Evolutionary conservation across 2,329 filamentous ascomycete species (phyloP), one percentile per base, ranked within the genome.

Genomic region (Microsporum audouinii): DNA sequence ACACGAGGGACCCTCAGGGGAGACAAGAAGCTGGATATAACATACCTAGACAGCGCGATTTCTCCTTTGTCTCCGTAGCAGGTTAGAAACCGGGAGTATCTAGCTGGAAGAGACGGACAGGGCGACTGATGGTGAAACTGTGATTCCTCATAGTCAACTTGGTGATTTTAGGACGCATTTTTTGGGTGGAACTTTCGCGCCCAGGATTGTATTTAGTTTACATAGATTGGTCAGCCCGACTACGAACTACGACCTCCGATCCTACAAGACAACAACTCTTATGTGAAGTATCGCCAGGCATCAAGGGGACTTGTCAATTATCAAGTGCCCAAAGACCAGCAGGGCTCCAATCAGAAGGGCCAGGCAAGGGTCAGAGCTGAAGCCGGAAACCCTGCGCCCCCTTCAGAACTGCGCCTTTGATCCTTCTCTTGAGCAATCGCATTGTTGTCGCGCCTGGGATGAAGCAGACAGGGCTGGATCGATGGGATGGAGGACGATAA

Each of bases 401-500:
- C 34, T 36, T 12, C 8, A 3, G 43, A 47, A 8, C 51, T 55
- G 51, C 51, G 31, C 51, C 51, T 55, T n/a, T 3, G 33, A 55
- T 51, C 45, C 45, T 51, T 23, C 51, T 34, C 51, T 17, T n/a
- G 31, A 33, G 31, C 51, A 34, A 34, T 55, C 51, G 51, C 51
- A 51, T 47, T 17, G 17, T 10, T 29, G 29, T 53, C 34, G 55
- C 51, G 55, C 51, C 51, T 56, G 41, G 59, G 17, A 17, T 53
- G 45, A 57, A 39, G 41, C 55, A 58, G 39, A 36, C 27, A 12
- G 17, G 34, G 34, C 23, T 7, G 14, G 4, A 4, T 36, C 17
- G 57, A 49, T 49, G 57, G 57, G 27, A 61, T 47, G n/a, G 60
- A 60, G 60, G 77, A 77, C 71, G 70, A 69, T 64, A 72, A 73